Evolutionary conservation across 805 yeast genomes (phyloP), one percentile per base, ranked within the genome.

Genomic region (Metschnikowia gelsemii): DNA sequence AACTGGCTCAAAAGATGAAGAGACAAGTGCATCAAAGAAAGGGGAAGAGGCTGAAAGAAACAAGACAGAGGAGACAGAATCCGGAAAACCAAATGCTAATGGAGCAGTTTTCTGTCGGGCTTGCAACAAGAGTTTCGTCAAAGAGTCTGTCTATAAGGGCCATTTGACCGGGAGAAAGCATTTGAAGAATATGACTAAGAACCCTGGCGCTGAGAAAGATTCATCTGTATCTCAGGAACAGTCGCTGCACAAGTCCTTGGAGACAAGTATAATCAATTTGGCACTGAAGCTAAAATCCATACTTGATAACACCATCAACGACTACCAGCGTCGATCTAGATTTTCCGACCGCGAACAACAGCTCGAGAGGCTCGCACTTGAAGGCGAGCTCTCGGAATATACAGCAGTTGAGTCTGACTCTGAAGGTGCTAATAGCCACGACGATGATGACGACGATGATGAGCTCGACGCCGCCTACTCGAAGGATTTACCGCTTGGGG

Each of bases 131-230:
- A 42, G 54, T 14, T 89, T 87, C 57, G 65, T 84, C 11, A 82
- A 83, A 38, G 65, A 65, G 20, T 63, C 88, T 0, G 93, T 86
- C 0, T 89, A 70, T 56, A 62, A 73, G 3, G 80, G 76, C 2
- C 97, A 91, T 68, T 60, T 87, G 19, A 45, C 54, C 1, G 95
- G 96, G 1, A 86, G 84, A 57, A 82, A 82, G 51, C 97, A 91
- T 57, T 64, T 71, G 42, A 82, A 79, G 50, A 78, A 78, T 27
- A 51, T 0, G 20, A 33, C 16, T 31, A 23, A 8, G 27, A 12
- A 26, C 13, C 12, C 16, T 18, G 20, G 17, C 21, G n/a, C 38
- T 9, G 5, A 25, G 13, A 5, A 17, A 18, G 20, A 17, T 6
- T 14, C 40, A 12, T 4, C 22, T 3, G 33, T 13, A 7, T 5